These are phyloP conservation scores for Rhynchospora pubera DNA, from an alignment of 176 grass and related monocot genomes.

Conservation along the genomic window DNA sequence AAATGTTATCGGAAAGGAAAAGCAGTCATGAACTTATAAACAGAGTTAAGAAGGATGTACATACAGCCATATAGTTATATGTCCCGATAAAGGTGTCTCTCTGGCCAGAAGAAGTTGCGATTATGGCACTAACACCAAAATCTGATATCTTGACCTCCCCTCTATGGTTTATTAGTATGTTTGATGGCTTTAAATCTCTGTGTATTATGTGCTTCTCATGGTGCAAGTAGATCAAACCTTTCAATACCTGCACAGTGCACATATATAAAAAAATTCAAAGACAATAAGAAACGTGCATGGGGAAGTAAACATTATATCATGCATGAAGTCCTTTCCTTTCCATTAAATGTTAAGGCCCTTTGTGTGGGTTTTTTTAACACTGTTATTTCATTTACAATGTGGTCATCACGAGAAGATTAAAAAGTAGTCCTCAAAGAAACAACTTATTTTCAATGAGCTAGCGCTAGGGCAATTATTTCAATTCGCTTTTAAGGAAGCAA, in stretches of 20 bases:
- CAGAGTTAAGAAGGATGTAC: conserved; percentile 19
- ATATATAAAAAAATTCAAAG: conserved; percentile 10
- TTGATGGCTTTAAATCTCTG: conserved; percentile 91
- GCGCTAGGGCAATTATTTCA: background rate
- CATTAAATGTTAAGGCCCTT: background rate
- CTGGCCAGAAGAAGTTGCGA: conserved; percentile 64
- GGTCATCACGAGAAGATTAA: background rate
- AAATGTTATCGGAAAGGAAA: background rate
- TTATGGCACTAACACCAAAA: conserved; percentile 93
- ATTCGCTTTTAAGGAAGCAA: background rate
- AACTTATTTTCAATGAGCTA: background rate
- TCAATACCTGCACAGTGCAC: conserved; percentile 45
- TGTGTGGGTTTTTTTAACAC: background rate
- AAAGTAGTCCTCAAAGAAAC: background rate
- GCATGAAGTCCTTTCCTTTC: background rate
- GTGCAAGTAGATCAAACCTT: conserved; percentile 77
- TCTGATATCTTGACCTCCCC: conserved; percentile 98
- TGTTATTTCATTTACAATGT: background rate
- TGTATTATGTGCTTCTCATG: conserved; percentile 74
- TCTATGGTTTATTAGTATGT: conserved; percentile 92
- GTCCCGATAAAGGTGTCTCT: conserved; percentile 87
- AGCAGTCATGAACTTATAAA: background rate
- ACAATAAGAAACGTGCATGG: background rate
- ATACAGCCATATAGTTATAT: conserved; percentile 84
- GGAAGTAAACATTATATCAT: background rate